phyloP scores from a whole-genome alignment of 352 stramenopile species.

The Globisporangium ultimum region DNA sequence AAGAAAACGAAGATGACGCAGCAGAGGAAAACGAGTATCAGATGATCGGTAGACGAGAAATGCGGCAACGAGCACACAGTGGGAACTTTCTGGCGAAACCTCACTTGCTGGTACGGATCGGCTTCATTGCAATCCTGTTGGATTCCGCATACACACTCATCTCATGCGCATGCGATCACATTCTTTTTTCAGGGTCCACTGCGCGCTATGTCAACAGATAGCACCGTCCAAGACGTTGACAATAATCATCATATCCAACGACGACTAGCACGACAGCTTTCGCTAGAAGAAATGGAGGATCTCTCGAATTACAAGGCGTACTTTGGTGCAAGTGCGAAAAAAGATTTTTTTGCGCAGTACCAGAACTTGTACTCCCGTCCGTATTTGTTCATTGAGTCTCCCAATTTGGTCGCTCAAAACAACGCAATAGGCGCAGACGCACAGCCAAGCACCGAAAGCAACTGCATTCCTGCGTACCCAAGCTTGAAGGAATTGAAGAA shows the following conservation, averaged over 20 bases:
- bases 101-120: constrained; percentile 1
- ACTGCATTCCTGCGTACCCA: constrained; percentile 41
- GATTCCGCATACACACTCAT: not conserved
- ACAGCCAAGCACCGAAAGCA: constrained; percentile 11
- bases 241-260: not conserved
- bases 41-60: not conserved
- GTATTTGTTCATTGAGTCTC: constrained; percentile 53
- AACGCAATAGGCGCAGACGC: not conserved
- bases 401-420: not conserved
- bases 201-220: not conserved
- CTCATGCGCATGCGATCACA: not conserved
- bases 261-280: constrained; percentile 27
- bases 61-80: constrained; percentile 9
- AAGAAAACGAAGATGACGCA: not conserved
- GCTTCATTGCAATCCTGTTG: too few species aligned
- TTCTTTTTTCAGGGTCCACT: constrained; percentile 3
- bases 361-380: constrained; percentile 54
- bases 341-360: constrained; percentile 64
- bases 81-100: constrained; percentile 5
- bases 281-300: constrained; percentile 34
- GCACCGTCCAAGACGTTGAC: not conserved
- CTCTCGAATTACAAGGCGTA: constrained; percentile 49
- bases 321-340: constrained; percentile 54
- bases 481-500: constrained; percentile 36
- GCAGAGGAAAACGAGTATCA: not conserved